These are phyloP conservation scores for Claviceps sp. DNA, from an alignment of 2,329 filamentous ascomycete genomes.

Conservation along the genomic window DNA sequence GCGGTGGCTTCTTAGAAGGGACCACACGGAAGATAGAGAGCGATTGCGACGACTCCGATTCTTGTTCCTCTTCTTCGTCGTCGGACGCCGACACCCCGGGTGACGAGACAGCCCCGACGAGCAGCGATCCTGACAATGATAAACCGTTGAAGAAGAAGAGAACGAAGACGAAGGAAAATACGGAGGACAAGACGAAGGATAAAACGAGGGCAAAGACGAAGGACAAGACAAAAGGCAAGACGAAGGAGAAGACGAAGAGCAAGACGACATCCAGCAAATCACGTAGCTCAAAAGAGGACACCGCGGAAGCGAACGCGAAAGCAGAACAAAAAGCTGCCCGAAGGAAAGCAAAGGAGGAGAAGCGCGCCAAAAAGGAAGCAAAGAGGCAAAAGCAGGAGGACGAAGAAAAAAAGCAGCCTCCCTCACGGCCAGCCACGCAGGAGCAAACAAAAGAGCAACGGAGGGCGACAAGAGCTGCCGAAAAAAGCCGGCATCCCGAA, in stretches of 20 bases:
- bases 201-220: constrained; percentile 11
- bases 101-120: constrained; percentile 16
- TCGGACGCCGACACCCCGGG: constrained; percentile 10
- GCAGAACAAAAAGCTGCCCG: background rate
- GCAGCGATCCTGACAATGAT: constrained; percentile 15
- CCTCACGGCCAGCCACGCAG: background rate
- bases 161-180: background rate
- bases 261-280: background rate
- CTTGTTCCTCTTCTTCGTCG: constrained; percentile 7
- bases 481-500: constrained; percentile 18
- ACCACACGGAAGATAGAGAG: constrained; percentile 35
- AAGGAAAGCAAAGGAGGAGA: constrained; percentile 1
- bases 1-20: constrained; percentile 62
- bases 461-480: constrained; percentile 19
- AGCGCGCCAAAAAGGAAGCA: constrained; percentile 5
- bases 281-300: background rate
- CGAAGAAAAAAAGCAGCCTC: background rate
- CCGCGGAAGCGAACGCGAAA: no score
- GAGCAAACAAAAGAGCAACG: constrained; percentile 29
- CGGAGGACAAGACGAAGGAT: constrained; percentile 5
- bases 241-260: constrained; percentile 12
- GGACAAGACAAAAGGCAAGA: background rate
- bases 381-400: constrained; percentile 16
- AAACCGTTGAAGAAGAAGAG: constrained; percentile 8
- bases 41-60: constrained; percentile 7